Base-by-base conservation (phyloP, 2,329 filamentous ascomycete genomes). In the Trichoderma arundinaceum region DNA sequence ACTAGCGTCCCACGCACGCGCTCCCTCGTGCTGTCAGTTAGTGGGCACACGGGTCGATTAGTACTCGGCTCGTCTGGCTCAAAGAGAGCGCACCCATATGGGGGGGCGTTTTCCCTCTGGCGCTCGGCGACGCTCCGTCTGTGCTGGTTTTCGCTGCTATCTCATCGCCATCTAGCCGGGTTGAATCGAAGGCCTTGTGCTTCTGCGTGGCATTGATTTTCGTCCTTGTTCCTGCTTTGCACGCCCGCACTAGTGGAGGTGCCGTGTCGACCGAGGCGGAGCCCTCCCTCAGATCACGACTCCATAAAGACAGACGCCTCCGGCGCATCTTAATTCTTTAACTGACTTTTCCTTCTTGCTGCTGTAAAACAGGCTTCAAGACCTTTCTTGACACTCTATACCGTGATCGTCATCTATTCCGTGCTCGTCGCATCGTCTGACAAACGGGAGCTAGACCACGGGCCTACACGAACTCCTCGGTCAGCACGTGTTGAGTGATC, bases 181-280 rank as follows among this genome's bases (percentile, higher is more conserved):
- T 53, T 57, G 52, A 49, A 58, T 58, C 52, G 53, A 58, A 49
- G 15, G 51, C 48, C 46, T 54, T 59, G 33, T 43, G 44, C 48
- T 43, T 65, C 63, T 52, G 63, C 56, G 63, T 53, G 54, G 54
- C 56, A 59, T 60, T 65, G 52, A 60, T 51, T 51, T 57, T 63
- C 38, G 64, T 66, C 57, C 56, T 56, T 62, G 64, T 69, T 62
- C 60, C 68, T 69, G 58, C 57, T 63, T 53, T 60, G 38, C 66
- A 67, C 70, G 68, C 68, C 70, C 69, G 69, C 70, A 71, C 70
- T 71, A 71, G 65, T 68, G 68, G 66, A 69, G 65, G 66, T 71
- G 67, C 69, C 69, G 68, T 66, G 65, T 69, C 66, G 67, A 67
- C 66, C 66, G 68, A 71, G 67, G 68, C 69, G 68, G 69, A 65